Evolutionary conservation across 257 asterid species (phyloP), one percentile per base, ranked within the genome.

Genomic region (Scutellaria minor): DNA sequence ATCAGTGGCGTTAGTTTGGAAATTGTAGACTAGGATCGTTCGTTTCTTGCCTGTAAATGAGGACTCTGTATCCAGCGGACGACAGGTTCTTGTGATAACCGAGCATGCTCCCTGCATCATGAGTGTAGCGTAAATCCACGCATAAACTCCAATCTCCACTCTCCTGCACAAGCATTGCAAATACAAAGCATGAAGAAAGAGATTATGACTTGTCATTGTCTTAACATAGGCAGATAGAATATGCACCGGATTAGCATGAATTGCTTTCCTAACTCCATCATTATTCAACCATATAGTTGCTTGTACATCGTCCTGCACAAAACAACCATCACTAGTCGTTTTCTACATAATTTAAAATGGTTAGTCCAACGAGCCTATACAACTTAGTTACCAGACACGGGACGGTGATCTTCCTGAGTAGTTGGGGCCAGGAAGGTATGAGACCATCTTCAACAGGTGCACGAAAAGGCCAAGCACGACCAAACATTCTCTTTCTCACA

Each of bases 391-490:
- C 93, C 12, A 66, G 1, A 66, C 93, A 87, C 2, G 90, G 88
- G 64, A 85, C 87, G 0, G 2, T 5, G 53, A 52, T 5, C 44
- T 45, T 61, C 22, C 70, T 37, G 71, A 79, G 64, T 15, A 85
- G 59, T 11, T 85, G 79, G 6, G 88, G 81, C 93, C 90, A 87
- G 3, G 71, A 9, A 0, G 88, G 84, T 64, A 87, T 15, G 31
- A 73, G 47, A 9, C 93, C 93, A 10, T 76, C 85, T 42, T 54
- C 73, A 6, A 85, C 86, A 6, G 84, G 86, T 18, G 90, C 90
- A 39, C 84, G 87, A 31, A 75, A 83, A 20, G 93, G 93, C 93
- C 93, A 83, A 15, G 90, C 86, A 14, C 90, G 90, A 0, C 93
- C 93, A 24, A 77, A 85, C 61, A 85, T 81, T 53, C 93, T 73